Evolutionary conservation across 257 asterid species (phyloP), one percentile per base, ranked within the genome.

Genomic region (Leptodermis oblonga): DNA sequence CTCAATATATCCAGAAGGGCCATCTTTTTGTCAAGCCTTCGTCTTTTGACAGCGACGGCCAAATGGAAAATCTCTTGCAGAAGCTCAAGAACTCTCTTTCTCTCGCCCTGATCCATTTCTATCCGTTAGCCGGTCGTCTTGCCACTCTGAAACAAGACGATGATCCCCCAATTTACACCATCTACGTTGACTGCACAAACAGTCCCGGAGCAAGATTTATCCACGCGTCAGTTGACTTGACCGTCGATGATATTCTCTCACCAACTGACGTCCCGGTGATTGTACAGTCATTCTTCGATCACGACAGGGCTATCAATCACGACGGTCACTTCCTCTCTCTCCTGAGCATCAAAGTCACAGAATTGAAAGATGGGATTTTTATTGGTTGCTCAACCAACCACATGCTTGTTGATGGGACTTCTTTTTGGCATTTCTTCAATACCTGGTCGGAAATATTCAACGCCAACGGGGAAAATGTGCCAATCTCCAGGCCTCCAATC

Each of bases 41-140:
- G 31, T 18, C 52, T 31, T 73, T 42, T 8, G n/a, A n/a, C n/a
- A 26, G 42, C 30, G 52, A 41, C 31, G 17, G 7, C 5, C 22
- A 70, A 1, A 34, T 36, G 30, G 0, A 53, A 31, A 22, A 64
- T n/a, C 56, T 56, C 15, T 13, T 49, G 5, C 18, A 12, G 46
- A 42, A 64, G 18, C 48, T 72, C 3, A 65, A 65, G 4, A 15
- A 77, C 10, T 79, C 70, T 74, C 87, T 88, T 33, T 33, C 71
- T 12, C 61, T 51, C 30, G 36, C 88, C 0, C 83, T 88, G 2
- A 62, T 46, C 67, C 82, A 74, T 82, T 88, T 84, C 23, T 85
- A 89, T 30, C 87, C 83, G 0, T 83, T 86, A 39, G 83, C 83
- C 7, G 96, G 92, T 55, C 90, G 88, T 65, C 48, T 86, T 12